These are phyloP conservation scores for Boletus vinaceobasis DNA, from an alignment of 768 basidiomycete genomes.

Conservation along the genomic window DNA sequence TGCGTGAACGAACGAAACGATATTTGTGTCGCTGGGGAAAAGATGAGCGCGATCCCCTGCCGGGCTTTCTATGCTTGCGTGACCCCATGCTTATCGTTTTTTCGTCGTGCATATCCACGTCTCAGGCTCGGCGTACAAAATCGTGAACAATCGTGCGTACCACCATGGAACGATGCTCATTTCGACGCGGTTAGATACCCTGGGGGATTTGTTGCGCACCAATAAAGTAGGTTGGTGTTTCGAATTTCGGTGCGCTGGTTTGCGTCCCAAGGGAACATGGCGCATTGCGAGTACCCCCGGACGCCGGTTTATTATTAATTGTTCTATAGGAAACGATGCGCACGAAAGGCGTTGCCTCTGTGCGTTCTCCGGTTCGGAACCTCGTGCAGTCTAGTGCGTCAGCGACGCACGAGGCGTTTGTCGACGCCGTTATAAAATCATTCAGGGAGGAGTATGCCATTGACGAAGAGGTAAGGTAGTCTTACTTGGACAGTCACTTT, in stretches of 20 bases:
- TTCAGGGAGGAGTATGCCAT: conserved; percentile 61
- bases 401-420: conserved; percentile 68
- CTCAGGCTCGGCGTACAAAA: conserved; percentile 97
- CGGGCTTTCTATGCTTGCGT: background rate
- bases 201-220: conserved; percentile 69
- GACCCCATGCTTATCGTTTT: background rate
- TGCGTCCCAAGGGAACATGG: background rate
- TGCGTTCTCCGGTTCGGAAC: conserved; percentile 91
- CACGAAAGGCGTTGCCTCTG: conserved; percentile 85
- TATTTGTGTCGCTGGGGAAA: conserved; percentile 76
- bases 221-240: conserved; percentile 49
- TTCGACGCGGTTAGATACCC: conserved; percentile 64
- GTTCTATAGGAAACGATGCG: conserved; percentile 66
- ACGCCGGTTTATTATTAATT: background rate
- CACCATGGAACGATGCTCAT: conserved; percentile 99
- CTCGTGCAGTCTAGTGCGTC: conserved; percentile 50
- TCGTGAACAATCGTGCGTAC: conserved; percentile 85
- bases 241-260: background rate
- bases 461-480: conserved; percentile 30
- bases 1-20: conserved; percentile 88
- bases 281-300: background rate
- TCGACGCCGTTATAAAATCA: conserved; percentile 60
- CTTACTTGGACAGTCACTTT: background rate
- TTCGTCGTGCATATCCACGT: conserved; percentile 49
- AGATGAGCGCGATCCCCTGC: conserved; percentile 61